Base-by-base conservation (phyloP, 2,329 filamentous ascomycete species). In the Dactylellina cionopaga region DNA sequence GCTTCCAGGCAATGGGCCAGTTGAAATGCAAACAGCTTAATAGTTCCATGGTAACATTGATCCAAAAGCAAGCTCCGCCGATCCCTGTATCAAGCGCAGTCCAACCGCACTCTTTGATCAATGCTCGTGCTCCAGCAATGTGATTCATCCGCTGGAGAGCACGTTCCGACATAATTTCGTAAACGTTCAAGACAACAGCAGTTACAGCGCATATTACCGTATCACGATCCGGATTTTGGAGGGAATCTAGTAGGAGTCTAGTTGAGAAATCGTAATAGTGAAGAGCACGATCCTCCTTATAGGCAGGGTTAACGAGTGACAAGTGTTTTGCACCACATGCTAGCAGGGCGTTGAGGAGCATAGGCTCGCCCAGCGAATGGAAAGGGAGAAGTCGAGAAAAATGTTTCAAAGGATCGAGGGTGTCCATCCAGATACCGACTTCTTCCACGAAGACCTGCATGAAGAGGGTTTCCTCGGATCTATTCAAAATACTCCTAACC, bases 391-490 rank as follows among this genome's bases (percentile, higher is more conserved):
- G 83, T 49, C 90, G 86, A 22, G 91, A 92, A 79, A 97, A 97
- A 82, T 96, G 91, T 81, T 94, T 94, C 75, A 89, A 85, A 31
- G 88, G 85, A 81, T 96, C 92, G 83, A 97, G 88, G 41, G 89
- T 91, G 80, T 97, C 94, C 91, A 98, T 96, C 92, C 94, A 97
- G 2, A 92, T 81, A 0, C 90, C 92, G 1, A 98, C 91, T 75
- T 96, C 90, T 77, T 96, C 90, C 5, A 96, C 89, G 79, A 96
- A 98, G 0, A 92, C 89, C 79, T 96, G 92, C 89, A 97, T 92
- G 78, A 92, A 92, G n/a, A 89, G 82, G 0, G 95, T 86, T 79
- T 96, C 92, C 66, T 96, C 91, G 7, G 88, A 86, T 2, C 87
- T 87, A 75, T 87, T 88, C 46, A 96, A 84, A 76, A 87, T 91